Percentiles rank a stretch among this genome's conserved stretches.
phyloP scores from a whole-genome alignment of 2,329 filamentous ascomycete species.

The Microcera coccophila region DNA sequence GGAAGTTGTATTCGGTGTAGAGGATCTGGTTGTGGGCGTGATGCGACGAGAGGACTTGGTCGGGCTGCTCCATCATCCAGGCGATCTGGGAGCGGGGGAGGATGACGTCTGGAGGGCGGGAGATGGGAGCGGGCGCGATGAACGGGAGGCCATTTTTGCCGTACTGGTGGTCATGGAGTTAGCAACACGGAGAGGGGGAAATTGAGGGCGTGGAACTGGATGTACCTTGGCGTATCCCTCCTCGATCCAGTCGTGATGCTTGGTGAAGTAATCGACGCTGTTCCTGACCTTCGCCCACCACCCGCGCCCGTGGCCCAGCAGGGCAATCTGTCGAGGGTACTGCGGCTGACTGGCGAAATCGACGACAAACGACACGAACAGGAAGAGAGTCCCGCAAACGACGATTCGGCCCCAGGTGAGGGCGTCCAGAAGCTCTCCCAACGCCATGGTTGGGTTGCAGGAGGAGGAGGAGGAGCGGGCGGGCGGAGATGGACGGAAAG shows the following conservation, averaged over 20 bases:
- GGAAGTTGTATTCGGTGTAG: conserved; percentile 41
- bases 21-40: conserved; percentile 40
- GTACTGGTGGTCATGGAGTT: conserved; percentile 29
- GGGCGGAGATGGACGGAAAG: too few species aligned
- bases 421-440: conserved; percentile 22
- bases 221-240: conserved; percentile 42
- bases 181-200: neutral
- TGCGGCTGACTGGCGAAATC: conserved; percentile 38
- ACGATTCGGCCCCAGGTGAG: conserved; percentile 31
- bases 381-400: conserved; percentile 28
- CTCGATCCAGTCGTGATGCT: conserved; percentile 38
- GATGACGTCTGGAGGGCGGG: conserved; percentile 41
- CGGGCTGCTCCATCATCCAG: conserved; percentile 48
- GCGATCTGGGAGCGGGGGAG: conserved; percentile 40
- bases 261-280: conserved; percentile 36
- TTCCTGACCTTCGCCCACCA: conserved; percentile 37
- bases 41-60: conserved; percentile 38
- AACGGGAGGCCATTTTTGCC: conserved; percentile 40
- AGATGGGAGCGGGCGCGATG: conserved; percentile 39
- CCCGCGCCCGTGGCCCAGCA: conserved; percentile 37
- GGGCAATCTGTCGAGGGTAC: conserved; percentile 38
- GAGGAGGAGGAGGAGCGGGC: too few species aligned
- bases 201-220: too few species aligned
- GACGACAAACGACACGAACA: conserved; percentile 37
- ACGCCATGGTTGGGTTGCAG: conserved; percentile 5